Base-by-base conservation (phyloP, 768 basidiomycete species). In the Leccinum rimulosum region DNA sequence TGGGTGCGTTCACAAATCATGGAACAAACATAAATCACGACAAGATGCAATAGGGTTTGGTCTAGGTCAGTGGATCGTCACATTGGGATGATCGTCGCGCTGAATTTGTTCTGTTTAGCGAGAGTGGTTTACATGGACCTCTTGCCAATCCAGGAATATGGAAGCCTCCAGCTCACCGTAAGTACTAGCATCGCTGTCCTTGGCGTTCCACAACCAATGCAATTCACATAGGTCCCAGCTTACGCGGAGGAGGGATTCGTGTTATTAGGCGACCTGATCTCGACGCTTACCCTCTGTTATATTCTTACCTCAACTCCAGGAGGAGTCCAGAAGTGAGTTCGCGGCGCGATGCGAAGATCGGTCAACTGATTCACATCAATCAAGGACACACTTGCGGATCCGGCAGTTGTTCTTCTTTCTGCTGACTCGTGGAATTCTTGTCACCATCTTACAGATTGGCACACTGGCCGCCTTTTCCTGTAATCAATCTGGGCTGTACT, bases 341-440 rank as follows among this genome's bases (percentile, higher is more conserved):
- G 50, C 19, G 30, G 35, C 33, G 48, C 22, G 25, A 43, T 30
- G 15, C 48, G 31, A 38, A 56, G 35, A 31, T 10, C 4, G 30
- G 36, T 22, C 27, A 47, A 48, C 35, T 12, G 22, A 61, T 53
- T 6, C 10, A n/a, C 9, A 52, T 51, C 55, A n/a, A 10, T 38
- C 30, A 19, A 66, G 65, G 38, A 31, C 33, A 30, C 50, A 50
- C n/a, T 56, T 56, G 40, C 40, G 61, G 28, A 48, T 66, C 45
- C 53, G 55, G 31, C 36, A 49, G 11, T 38, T 57, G 8, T 64
- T 63, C 40, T 50, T 60, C 43, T 61, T 66, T 22, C n/a, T 63
- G 15, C 31, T 61, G 22, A 61, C 47, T 36, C 59, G 61, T 7
- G 65, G 65, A 22, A 31, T 63, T 55, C 60, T 66, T 28, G 61